Conservation (phyloP, 768 basidiomycete genomes). For the Exidia glandulosa region DNA sequence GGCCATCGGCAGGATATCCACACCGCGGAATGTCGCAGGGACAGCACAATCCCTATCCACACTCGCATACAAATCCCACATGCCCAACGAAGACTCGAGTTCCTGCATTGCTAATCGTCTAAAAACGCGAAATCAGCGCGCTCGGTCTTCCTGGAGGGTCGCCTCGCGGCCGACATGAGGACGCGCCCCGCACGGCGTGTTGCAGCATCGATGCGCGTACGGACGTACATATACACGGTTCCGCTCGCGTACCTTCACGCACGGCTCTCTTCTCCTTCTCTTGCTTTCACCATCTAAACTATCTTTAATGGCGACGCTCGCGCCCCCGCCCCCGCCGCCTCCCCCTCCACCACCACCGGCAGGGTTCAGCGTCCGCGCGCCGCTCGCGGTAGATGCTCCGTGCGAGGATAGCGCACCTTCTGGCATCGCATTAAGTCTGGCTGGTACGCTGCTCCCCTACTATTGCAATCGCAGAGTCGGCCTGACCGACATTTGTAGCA, state of each 20-base stretch:
- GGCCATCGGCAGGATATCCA: no score
- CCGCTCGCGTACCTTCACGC: not conserved
- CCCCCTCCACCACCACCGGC: not conserved
- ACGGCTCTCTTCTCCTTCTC: not conserved
- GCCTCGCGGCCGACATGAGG: not conserved
- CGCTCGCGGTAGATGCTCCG: not conserved
- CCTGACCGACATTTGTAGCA: no score
- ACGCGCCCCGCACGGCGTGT: not conserved
- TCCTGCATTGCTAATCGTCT: no score
- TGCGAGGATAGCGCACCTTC: no score
- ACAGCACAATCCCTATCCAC: no score
- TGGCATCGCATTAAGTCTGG: no score
- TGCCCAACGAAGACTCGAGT: no score
- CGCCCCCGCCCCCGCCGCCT: not conserved
- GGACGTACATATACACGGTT: not conserved
- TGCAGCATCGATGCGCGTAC: not conserved
- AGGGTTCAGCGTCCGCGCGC: not conserved
- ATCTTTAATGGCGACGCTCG: not conserved
- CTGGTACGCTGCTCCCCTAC: no score
- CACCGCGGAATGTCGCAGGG: no score
- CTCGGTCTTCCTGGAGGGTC: no score
- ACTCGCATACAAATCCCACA: no score
- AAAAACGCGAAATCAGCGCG: not conserved
- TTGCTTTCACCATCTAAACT: not conserved
- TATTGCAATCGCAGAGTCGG: no score